Percentiles rank a stretch among this genome's conserved stretches.
These are phyloP conservation scores for Hypoxylon sp. DNA, from an alignment of 2,329 filamentous ascomycete species.

Conservation along the genomic window DNA sequence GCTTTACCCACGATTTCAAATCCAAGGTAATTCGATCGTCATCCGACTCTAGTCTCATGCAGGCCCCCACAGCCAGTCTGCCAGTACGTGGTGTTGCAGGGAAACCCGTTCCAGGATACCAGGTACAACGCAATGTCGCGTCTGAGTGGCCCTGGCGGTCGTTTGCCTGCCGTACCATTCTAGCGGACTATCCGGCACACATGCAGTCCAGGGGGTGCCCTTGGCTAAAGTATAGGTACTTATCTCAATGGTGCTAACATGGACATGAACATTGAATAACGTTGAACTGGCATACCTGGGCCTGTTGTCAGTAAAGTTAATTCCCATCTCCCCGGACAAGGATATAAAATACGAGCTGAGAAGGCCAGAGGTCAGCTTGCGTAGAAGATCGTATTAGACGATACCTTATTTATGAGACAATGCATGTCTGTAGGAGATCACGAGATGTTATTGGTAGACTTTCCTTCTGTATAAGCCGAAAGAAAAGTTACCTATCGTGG, in stretches of 20 bases:
- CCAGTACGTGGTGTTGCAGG: conserved; percentile 31
- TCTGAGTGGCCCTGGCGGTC: conserved; percentile 31
- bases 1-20: conserved; percentile 20
- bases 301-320: conserved; percentile 7
- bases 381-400: conserved; percentile 19
- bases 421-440: conserved; percentile 3
- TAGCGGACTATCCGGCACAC: conserved; percentile 20
- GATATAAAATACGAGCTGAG: conserved; percentile 21
- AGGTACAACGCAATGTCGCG: conserved; percentile 30
- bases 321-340: conserved; percentile 13
- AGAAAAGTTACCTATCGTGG: conserved; percentile 9
- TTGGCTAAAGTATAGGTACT: conserved; percentile 35
- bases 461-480: conserved; percentile 12
- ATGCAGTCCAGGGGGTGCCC: conserved; percentile 17
- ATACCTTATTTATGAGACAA: conserved; percentile 5
- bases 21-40: conserved; percentile 31
- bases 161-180: conserved; percentile 38
- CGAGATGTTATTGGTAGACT: conserved; percentile 10
- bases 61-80: conserved; percentile 28
- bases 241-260: background rate
- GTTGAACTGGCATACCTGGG: background rate
- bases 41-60: conserved; percentile 41
- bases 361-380: background rate
- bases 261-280: background rate
- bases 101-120: conserved; percentile 37